These are phyloP conservation scores for Hsuehochloa calcarea DNA, from an alignment of 176 grass and related monocot genomes.

Conservation along the genomic window DNA sequence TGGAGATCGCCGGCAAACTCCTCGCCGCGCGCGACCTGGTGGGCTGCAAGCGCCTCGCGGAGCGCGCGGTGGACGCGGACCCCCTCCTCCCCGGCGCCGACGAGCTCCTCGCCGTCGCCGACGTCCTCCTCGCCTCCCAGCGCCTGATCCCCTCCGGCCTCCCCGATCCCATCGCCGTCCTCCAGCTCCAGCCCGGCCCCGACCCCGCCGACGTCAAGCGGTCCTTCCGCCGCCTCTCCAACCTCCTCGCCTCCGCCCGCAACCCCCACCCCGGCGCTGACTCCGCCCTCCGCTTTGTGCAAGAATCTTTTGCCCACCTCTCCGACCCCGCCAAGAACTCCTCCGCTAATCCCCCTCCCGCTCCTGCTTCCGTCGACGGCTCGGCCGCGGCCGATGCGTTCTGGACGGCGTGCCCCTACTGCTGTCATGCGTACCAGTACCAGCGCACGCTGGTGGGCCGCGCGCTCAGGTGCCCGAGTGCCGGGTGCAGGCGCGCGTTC, in stretches of 20 bases:
- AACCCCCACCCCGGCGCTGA: conserved; percentile 58
- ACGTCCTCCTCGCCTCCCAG: conserved; percentile 89
- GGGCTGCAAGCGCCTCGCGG: conserved; percentile 87
- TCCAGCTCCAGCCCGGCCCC: conserved; percentile 40
- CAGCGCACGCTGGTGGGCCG: conserved; percentile 49
- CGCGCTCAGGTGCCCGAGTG: conserved; percentile 68
- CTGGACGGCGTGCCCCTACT: conserved; percentile 88
- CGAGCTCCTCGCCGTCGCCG: conserved; percentile 82
- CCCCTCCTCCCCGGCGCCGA: conserved; percentile 74
- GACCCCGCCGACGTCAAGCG: conserved; percentile 45
- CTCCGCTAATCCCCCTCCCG: background rate
- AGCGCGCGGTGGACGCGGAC: conserved; percentile 77
- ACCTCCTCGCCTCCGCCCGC: conserved; percentile 54
- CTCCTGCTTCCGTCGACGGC: background rate
- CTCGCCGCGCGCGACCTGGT: conserved; percentile 78
- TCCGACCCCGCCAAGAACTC: conserved; percentile 57
- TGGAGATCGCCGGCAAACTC: conserved; percentile 71
- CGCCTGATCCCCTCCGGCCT: conserved; percentile 63
- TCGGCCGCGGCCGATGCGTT: conserved; percentile 44
- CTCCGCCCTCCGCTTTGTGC: conserved; percentile 55
- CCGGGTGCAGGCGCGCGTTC: conserved; percentile 59
- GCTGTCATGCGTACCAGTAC: conserved; percentile 84
- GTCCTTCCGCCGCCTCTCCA: conserved; percentile 62
- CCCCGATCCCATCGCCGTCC: conserved; percentile 68
- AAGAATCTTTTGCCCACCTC: conserved; percentile 70